Base-by-base conservation (phyloP, 495 filamentous ascomycete species). In the Aspergillus nanangensis region DNA sequence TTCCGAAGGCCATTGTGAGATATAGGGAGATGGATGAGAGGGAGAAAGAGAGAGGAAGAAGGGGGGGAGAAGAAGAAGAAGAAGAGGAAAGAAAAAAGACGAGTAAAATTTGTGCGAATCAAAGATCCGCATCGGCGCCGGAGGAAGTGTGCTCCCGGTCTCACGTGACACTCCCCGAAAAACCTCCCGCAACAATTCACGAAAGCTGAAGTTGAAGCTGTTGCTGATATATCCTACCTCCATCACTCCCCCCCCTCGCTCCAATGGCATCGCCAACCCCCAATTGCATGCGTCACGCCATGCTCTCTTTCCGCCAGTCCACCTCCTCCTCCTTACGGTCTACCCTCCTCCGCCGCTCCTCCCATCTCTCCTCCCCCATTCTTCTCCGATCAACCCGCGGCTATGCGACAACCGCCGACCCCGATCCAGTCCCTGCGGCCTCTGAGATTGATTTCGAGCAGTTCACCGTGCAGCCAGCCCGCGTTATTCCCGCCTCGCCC, bases 1-100 rank as follows among this genome's bases (percentile, higher is more conserved):
- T 97, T 76, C 93, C 93, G 80, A 97, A 97, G 52, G 84, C 71
- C 87, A 92, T 94, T 67, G 75, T 87, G 72, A 67, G 62, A 39
- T 52, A 33, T 44, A 38, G 45, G 46, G 46, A 32, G 38, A 38
- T 37, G 34, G 33, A 40, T 38, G 61, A 59, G 51, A 61, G 55
- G 50, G 60, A 51, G 57, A 48, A 45, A 56, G 49, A 51, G 45
- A 57, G 45, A 56, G 47, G 44, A 48, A 50, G 60, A 55, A 57
- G 62, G 64, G 60, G 61, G 59, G 55, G 52, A 57, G 55, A 53
- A 55, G 46, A 52, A 52, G 57, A 55, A 60, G 42, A 38, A 45
- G 45, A 58, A 55, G 52, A 50, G 60, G 47, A 56, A 50, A 43
- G 52, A 45, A 58, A 58, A 53, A 61, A 53, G 53, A 57, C 48